Base-by-base conservation (phyloP, 768 basidiomycete species). In the Naganishia vaughanmartiniae region DNA sequence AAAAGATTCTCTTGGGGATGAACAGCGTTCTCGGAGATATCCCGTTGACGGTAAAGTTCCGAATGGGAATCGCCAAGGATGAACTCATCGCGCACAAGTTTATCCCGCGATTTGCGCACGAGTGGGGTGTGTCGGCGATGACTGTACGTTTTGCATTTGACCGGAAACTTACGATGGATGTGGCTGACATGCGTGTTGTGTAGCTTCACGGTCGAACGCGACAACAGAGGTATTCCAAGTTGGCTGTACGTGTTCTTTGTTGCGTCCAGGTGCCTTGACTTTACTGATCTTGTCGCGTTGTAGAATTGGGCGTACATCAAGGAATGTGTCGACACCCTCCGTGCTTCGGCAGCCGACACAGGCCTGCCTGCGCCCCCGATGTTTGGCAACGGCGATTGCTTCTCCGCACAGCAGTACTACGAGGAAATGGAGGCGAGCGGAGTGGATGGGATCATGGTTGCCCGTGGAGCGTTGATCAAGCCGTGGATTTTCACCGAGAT, bases 401-500 rank as follows among this genome's bases (percentile, higher is more conserved):
- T 90, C 83, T 94, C 93, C 2, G 87, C 90, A 6, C 84, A 89
- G 70, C 89, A 87, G 70, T 94, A 94, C 80, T 90, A 90, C 87
- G 81, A 86, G 19, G 87, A 87, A 54, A 85, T 93, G 34, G 88
- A 92, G 54, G 79, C 83, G n/a, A 88, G 86, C 31, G 92, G 92
- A 5, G 93, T 96, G 0, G 94, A 97, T 77, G 93, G 94, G 6
- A 85, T 97, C 54, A 98, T 99, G 96, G 86, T 97, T 42, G 96
- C 89, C 0, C 85, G 96, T 26, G 96, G 96, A 0, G 95, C 93
- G 0, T 83, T 98, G 58, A 96, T 98, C 81, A 99, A 99, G 81
- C 80, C 80, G 34, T 83, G 82, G 82, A 89, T 94, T 66, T 95
- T 94, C 81, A 95, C 93, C 0, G 96, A 99, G 81, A 87, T 98